These are phyloP conservation scores for Saccharomyces paradoxus DNA, from an alignment of 805 yeast species.

Conservation along the genomic window DNA sequence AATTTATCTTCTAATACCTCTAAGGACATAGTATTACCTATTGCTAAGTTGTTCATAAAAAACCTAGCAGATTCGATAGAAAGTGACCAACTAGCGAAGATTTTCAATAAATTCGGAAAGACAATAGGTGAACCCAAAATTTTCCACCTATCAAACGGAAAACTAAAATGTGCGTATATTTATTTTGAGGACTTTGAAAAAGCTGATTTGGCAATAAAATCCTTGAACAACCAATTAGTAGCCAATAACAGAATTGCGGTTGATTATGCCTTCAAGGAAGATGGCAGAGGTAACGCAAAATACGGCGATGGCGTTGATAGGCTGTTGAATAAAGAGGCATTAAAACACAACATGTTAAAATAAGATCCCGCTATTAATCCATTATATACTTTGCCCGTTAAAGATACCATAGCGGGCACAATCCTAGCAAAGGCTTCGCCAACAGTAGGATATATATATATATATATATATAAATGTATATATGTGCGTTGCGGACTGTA, in stretches of 20 bases:
- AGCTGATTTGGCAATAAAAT: constrained; percentile 63
- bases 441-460: neutral
- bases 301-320: constrained; percentile 83
- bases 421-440: neutral
- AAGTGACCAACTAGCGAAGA: constrained; percentile 43
- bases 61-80: constrained; percentile 62
- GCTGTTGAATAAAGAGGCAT: constrained; percentile 56
- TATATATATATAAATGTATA: neutral
- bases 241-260: constrained; percentile 57
- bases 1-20: constrained; percentile 5
- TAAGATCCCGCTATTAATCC: neutral
- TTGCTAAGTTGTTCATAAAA: constrained; percentile 64
- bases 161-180: constrained; percentile 56
- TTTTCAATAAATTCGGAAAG: constrained; percentile 58
- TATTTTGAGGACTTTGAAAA: constrained; percentile 55
- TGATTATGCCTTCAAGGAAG: constrained; percentile 63
- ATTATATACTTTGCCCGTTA: neutral
- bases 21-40: constrained; percentile 34
- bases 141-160: constrained; percentile 34
- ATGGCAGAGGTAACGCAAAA: constrained; percentile 38
- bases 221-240: constrained; percentile 59
- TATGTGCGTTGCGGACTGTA: neutral
- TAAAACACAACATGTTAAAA: constrained; percentile 31
- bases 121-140: constrained; percentile 44
- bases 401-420: neutral